A percentile compares a stretch with the other conserved stretches of the same genome.
Evolutionary conservation across 768 basidiomycete species (phyloP).

Genomic region (Tulasnella sp.): DNA sequence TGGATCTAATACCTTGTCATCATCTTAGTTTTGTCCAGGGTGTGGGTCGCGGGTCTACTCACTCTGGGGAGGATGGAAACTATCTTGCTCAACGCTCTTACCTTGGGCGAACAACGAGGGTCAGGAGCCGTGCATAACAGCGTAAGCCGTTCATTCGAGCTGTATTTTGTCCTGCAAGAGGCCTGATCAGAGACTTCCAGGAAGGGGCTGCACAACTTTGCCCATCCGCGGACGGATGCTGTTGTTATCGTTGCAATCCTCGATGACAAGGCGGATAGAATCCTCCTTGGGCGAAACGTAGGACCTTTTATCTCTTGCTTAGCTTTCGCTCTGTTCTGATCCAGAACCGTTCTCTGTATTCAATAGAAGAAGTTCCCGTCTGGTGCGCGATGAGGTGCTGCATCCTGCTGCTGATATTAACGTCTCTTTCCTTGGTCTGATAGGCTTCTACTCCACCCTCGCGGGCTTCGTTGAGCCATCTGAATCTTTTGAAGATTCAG

Average conservation of each 20-base stretch:
- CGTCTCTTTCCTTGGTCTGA: slow-evolving; percentile 9
- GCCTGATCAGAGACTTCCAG: slow-evolving; percentile 30
- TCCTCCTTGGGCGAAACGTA: slow-evolving; percentile 81
- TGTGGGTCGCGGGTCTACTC: slow-evolving; percentile 77
- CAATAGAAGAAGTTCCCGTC: slow-evolving; percentile 29
- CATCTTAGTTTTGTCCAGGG: slow-evolving; percentile 67
- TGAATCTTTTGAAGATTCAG: slow-evolving; percentile 90
- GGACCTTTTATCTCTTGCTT: too few species aligned
- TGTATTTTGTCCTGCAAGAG: neutral
- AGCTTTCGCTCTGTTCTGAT: too few species aligned
- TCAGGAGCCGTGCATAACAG: slow-evolving; percentile 58
- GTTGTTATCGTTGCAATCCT: slow-evolving; percentile 88
- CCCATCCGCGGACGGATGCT: slow-evolving; percentile 71
- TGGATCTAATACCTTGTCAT: neutral
- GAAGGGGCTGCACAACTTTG: slow-evolving; percentile 79
- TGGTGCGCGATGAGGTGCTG: slow-evolving; percentile 18
- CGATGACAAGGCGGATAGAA: slow-evolving; percentile 66
- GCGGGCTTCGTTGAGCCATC: slow-evolving; percentile 94
- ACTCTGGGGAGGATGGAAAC: slow-evolving; percentile 94
- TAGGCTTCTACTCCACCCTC: slow-evolving; percentile 69
- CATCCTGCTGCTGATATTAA: neutral
- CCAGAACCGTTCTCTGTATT: too few species aligned
- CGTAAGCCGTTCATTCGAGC: slow-evolving; percentile 35
- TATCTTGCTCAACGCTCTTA: slow-evolving; percentile 62
- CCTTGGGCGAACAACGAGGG: slow-evolving; percentile 62